Percentiles rank a stretch among this genome's conserved stretches.
These are phyloP conservation scores for Chondrus crispus DNA, from an alignment of 23 red algal genomes.

Conservation along the genomic window DNA sequence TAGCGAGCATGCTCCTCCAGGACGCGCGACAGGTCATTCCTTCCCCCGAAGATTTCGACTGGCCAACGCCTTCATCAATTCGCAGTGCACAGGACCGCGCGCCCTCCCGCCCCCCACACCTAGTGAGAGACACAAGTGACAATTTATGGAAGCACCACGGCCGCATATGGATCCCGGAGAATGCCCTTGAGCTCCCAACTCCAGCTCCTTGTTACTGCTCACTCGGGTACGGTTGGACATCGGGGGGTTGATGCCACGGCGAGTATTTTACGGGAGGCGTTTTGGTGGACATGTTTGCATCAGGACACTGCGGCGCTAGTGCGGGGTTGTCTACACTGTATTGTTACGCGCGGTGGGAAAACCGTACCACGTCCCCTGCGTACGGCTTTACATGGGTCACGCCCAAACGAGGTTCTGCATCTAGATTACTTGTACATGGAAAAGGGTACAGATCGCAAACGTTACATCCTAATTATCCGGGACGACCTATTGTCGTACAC, in stretches of 20 bases:
- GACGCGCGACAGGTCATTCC: not conserved
- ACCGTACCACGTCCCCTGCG: not conserved
- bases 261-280: not conserved
- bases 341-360: not conserved
- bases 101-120: not conserved
- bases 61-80: not conserved
- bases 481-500: constrained; percentile 2
- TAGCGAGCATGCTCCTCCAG: not conserved
- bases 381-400: constrained; percentile 7
- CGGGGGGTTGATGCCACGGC: constrained; percentile 8
- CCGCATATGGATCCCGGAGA: not conserved
- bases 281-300: not conserved
- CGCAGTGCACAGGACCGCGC: not conserved
- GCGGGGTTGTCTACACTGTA: not conserved
- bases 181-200: constrained; percentile 28
- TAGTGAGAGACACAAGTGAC: not conserved
- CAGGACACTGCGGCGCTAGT: constrained; percentile 10
- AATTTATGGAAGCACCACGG: not conserved
- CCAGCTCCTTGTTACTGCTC: not conserved
- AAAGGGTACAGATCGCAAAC: not conserved
- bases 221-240: constrained; percentile 11
- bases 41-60: not conserved
- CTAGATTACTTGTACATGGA: constrained; percentile 31
- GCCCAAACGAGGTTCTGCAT: too few relatives aligned
- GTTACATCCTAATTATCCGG: not conserved